These are phyloP conservation scores for Prunus armeniaca DNA, from an alignment of 306 rosid genomes.

Conservation along the genomic window DNA sequence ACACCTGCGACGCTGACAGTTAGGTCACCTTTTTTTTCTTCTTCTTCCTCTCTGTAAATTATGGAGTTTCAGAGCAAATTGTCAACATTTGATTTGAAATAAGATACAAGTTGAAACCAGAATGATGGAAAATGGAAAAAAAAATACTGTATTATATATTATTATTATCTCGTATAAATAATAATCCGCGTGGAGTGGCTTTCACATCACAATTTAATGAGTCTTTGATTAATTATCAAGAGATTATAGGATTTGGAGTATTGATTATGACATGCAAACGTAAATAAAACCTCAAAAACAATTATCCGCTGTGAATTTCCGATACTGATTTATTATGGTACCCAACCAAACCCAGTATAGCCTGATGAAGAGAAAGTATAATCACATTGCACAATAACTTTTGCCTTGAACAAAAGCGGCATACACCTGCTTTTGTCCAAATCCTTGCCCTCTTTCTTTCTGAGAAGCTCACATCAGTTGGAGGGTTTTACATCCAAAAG, in stretches of 20 bases:
- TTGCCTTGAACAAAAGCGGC: not conserved
- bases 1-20: not conserved
- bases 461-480: constrained; percentile 11
- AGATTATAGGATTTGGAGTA: not conserved
- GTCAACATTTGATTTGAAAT: not conserved
- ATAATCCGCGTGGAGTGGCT: not conserved
- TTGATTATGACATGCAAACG: constrained; percentile 15
- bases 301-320: too few relatives aligned
- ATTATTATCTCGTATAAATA: not conserved
- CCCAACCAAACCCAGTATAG: too few relatives aligned
- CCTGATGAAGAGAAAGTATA: too few relatives aligned
- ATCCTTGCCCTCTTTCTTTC: not conserved
- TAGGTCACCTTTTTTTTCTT: not conserved
- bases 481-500: constrained; percentile 29
- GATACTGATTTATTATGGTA: too few relatives aligned
- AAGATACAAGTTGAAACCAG: not conserved
- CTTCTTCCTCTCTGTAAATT: not conserved
- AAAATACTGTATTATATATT: not conserved
- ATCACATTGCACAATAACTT: too few relatives aligned
- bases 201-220: not conserved
- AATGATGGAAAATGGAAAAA: not conserved
- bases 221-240: not conserved
- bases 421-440: not conserved
- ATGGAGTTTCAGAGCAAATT: not conserved
- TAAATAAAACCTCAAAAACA: not conserved